Conservation (phyloP, 768 basidiomycete genomes). For the Porpolomopsis calyptriformis region DNA sequence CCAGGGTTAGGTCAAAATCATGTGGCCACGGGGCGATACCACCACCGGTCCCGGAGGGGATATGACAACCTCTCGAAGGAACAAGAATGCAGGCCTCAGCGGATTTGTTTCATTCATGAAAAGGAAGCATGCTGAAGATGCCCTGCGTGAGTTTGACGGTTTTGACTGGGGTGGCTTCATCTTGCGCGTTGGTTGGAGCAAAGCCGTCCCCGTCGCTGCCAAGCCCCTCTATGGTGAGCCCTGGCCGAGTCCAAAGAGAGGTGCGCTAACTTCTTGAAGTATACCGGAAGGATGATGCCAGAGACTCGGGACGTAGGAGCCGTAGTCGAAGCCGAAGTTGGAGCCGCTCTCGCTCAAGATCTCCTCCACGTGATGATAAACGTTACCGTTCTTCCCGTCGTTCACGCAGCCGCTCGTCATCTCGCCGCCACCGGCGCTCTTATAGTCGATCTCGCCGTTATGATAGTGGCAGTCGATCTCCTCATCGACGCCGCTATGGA, state of each 20-base stretch:
- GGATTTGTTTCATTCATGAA: constrained; percentile 98
- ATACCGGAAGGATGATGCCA: constrained; percentile 2
- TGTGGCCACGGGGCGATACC: constrained; percentile 92
- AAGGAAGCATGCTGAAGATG: constrained; percentile 80
- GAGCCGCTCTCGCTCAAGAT: constrained; percentile 31
- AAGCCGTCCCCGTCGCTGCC: constrained; percentile 79
- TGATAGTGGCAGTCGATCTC: constrained; percentile 36
- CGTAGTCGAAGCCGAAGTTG: constrained; percentile 29
- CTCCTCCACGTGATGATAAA: constrained; percentile 22
- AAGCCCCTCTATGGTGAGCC: constrained; percentile 77
- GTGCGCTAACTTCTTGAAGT: not conserved
- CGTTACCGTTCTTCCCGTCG: constrained; percentile 33
- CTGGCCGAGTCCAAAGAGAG: not conserved
- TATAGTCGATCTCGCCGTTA: constrained; percentile 25
- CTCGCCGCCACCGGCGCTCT: constrained; percentile 27
- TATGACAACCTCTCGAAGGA: constrained; percentile 61
- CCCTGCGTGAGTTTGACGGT: constrained; percentile 84
- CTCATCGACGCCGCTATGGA: constrained; percentile 35
- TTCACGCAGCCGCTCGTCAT: constrained; percentile 38
- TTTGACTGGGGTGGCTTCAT: constrained; percentile 89
- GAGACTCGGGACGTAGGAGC: constrained; percentile 12
- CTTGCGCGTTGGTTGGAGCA: constrained; percentile 92
- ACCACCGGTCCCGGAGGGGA: constrained; percentile 59
- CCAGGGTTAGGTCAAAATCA: constrained; percentile 70
- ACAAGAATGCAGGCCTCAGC: constrained; percentile 69